phyloP scores from a whole-genome alignment of 257 asterid species.

The Solanum chmielewskii region DNA sequence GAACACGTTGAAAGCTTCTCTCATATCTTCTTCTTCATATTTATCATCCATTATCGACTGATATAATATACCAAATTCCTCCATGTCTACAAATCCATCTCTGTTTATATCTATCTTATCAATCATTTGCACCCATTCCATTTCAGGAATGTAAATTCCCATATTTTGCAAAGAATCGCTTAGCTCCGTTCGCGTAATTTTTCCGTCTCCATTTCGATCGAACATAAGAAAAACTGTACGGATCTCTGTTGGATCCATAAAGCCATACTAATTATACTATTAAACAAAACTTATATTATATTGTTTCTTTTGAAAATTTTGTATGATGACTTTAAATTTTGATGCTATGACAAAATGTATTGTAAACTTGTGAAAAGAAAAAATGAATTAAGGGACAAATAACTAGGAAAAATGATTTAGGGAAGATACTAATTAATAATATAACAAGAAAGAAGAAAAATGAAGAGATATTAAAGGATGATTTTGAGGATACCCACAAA shows the following conservation, averaged over 20 bases:
- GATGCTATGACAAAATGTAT: not conserved
- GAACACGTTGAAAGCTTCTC: conserved; percentile 29
- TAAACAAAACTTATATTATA: not conserved
- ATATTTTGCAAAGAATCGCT: conserved; percentile 19
- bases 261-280: not conserved
- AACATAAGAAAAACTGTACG: conserved; percentile 33
- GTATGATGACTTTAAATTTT: not conserved
- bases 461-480: not conserved
- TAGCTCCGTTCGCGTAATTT: conserved; percentile 20
- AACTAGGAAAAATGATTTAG: not conserved
- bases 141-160: conserved; percentile 29
- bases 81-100: conserved; percentile 26
- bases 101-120: conserved; percentile 27
- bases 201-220: conserved; percentile 29
- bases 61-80: conserved; percentile 29
- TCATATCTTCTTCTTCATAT: conserved; percentile 29
- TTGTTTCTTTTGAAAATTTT: not conserved
- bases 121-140: conserved; percentile 22
- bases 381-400: not conserved
- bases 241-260: conserved; percentile 23
- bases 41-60: conserved; percentile 16
- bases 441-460: not conserved
- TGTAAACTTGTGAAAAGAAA: not conserved
- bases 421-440: not conserved
- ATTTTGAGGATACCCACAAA: conserved; percentile 6